These are phyloP conservation scores for Exophiala bonariae DNA, from an alignment of 2,329 filamentous ascomycete genomes.

Conservation along the genomic window DNA sequence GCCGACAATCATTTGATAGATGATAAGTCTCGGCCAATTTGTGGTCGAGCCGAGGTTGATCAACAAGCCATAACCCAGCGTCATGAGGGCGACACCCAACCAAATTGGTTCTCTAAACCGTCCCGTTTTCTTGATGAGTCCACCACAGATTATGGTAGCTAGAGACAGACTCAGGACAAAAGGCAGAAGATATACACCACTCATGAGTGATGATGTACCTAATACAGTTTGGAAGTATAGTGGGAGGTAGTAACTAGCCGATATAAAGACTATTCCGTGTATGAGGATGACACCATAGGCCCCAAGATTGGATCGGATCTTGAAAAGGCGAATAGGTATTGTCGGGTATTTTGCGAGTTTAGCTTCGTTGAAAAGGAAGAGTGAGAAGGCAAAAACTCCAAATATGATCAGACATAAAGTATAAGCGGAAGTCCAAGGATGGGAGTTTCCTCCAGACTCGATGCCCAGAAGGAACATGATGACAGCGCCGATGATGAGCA, in stretches of 20 bases:
- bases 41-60: constrained; percentile 56
- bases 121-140: constrained; percentile 51
- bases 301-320: constrained; percentile 30
- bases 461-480: constrained; percentile 84
- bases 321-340: constrained; percentile 8
- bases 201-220: constrained; percentile 28
- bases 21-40: constrained; percentile 47
- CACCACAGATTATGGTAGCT: constrained; percentile 45
- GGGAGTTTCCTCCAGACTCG: constrained; percentile 62
- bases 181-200: constrained; percentile 23
- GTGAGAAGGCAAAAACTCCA: constrained; percentile 47
- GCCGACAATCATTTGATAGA: constrained; percentile 58
- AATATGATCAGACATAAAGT: constrained; percentile 57
- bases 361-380: constrained; percentile 64
- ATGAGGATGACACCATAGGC: constrained; percentile 48
- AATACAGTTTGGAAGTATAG: constrained; percentile 48
- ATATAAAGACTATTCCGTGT: constrained; percentile 53
- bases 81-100: constrained; percentile 57
- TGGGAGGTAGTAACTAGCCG: constrained; percentile 40
- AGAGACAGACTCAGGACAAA: constrained; percentile 40
- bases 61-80: constrained; percentile 65
- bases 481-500: constrained; percentile 70
- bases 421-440: constrained; percentile 55
- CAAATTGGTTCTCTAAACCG: constrained; percentile 55
- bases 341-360: constrained; percentile 53